Conservation (phyloP, 176 grass and related monocot genomes). For the Oryza meridionalis region DNA sequence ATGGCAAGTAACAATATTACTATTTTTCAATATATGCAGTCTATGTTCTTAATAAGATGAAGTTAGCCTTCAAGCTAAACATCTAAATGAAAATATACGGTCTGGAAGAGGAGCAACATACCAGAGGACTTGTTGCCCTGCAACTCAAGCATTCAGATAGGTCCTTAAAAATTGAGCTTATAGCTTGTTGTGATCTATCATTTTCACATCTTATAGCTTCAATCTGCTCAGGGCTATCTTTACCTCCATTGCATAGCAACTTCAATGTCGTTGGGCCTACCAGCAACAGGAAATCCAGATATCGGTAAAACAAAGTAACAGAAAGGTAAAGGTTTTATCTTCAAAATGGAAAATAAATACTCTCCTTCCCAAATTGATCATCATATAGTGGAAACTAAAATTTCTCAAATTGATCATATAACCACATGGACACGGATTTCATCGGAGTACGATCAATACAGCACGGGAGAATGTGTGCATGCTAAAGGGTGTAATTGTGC, state of each 20-base stretch:
- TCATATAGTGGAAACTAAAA: too few species aligned
- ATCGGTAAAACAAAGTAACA: conserved; percentile 25
- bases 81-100: conserved; percentile 23
- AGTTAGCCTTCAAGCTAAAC: conserved; percentile 9
- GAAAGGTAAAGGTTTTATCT: background rate
- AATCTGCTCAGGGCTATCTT: conserved; percentile 43
- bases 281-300: conserved; percentile 36
- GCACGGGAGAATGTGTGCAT: too few species aligned
- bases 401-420: too few species aligned
- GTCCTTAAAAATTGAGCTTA: conserved; percentile 67
- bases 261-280: conserved; percentile 69
- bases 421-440: too few species aligned
- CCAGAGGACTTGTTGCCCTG: conserved; percentile 62
- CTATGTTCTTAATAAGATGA: background rate
- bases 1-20: background rate
- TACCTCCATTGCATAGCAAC: conserved; percentile 63
- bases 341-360: background rate
- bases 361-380: too few species aligned
- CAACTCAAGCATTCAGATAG: conserved; percentile 69
- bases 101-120: conserved; percentile 38
- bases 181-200: conserved; percentile 48
- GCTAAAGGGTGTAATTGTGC: too few species aligned
- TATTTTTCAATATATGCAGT: conserved; percentile 20
- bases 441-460: too few species aligned
- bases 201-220: conserved; percentile 46